Evolutionary conservation across 257 asterid genomes (phyloP), one percentile per base, ranked within the genome.

Genomic region (Avicennia marina): DNA sequence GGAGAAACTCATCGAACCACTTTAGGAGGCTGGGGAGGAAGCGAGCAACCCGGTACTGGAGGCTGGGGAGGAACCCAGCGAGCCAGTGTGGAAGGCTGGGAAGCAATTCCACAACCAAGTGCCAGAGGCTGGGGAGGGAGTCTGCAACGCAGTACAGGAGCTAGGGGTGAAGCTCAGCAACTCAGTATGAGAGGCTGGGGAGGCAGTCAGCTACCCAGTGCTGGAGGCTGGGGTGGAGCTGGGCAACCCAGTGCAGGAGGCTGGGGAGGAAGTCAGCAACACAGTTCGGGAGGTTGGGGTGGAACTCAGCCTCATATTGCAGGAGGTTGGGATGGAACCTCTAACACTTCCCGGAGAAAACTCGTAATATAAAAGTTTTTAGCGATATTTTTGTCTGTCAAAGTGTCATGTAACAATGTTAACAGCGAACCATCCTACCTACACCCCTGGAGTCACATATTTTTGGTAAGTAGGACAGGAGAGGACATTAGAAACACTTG

Each of bases 151-250:
- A 22, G 15, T 34, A 46, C 50, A 27, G 54, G 17, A 4, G 38
- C 22, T n/a, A n/a, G 40, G 52, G 70, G 11, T 9, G 29, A 40
- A 41, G 9, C 43, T 22, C 48, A 17, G 25, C 67, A 29, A 44
- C 13, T 42, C 16, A 22, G 15, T 34, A 46, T 42, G 19, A 48
- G 17, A 15, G 59, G 64, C 12, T 55, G 60, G 44, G 67, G 65
- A 11, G 41, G 26, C 36, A 21, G 32, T 29, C 58, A 24, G 38
- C 64, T 20, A 48, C 38, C 39, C 13, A 16, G 38, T 31, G 19
- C 50, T 7, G 41, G 65, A 49, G 60, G 63, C 15, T 63, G 65
- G 75, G 68, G 19, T 41, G 62, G 15, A 48, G 7, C 32, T 6
- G 22, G 24, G 27, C 15, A 58, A 32, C 20, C 39, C 11, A 6